Conservation (phyloP, 2,329 filamentous ascomycete species). For the Chaetomium sp. region DNA sequence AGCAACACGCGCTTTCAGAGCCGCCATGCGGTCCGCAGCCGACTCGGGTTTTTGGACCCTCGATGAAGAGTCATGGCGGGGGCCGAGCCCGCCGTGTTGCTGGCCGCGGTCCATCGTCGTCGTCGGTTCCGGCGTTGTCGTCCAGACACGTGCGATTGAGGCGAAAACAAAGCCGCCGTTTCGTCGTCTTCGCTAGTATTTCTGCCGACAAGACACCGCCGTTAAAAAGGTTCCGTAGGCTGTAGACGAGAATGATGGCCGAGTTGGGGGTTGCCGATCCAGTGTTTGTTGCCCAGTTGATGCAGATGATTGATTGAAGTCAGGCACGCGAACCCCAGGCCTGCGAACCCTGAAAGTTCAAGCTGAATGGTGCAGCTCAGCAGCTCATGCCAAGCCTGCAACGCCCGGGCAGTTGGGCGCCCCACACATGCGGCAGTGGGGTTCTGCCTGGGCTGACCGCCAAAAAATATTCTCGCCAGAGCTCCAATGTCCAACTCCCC, state of each 20-base stretch:
- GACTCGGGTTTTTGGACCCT: constrained; percentile 51
- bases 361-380: neutral
- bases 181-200: neutral
- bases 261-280: no score
- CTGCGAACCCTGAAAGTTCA: no score
- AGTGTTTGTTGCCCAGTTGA: no score
- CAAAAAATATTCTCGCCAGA: constrained; percentile 27
- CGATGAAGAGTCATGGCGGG: constrained; percentile 48
- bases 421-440: constrained; percentile 4
- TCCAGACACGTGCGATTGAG: neutral
- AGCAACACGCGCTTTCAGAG: constrained; percentile 72
- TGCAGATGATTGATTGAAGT: no score
- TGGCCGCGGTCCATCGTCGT: constrained; percentile 46
- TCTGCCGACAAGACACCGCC: no score
- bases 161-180: no score
- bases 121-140: constrained; percentile 1
- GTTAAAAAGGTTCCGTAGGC: no score
- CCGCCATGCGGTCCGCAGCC: constrained; percentile 62
- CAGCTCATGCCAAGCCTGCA: neutral
- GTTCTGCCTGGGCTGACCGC: constrained; percentile 22
- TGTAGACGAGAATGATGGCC: no score
- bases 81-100: constrained; percentile 46
- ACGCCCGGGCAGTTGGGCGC: neutral
- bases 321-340: no score
- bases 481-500: constrained; percentile 19